Evolutionary conservation across 371 early-diverging fungal genomes (phyloP), one percentile per base, ranked within the genome.

Genomic region (Mucor ambiguus): DNA sequence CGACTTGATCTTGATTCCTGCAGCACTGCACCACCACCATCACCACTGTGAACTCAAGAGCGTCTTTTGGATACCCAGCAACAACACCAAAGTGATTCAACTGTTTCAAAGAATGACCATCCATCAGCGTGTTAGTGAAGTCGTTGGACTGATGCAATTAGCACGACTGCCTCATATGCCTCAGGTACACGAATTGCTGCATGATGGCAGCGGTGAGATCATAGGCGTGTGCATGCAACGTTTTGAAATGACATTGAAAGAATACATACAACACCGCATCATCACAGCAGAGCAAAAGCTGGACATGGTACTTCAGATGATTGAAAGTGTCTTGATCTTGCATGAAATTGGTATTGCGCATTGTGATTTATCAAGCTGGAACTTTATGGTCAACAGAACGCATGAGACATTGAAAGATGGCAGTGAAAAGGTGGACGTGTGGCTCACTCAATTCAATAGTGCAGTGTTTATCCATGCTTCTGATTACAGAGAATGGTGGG

Each of bases 401-500:
- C 28, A 66, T 2, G 60, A 69, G 11, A 68, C 65, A 28, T 67
- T 89, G 6, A 62, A 71, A 16, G 89, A 89, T 65, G 84, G 83
- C 7, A 81, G 80, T 26, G 56, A 62, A 2, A 67, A 71, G 28
- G 86, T 87, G 0, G 64, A 79, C 28, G 60, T 89, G 12, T 82
- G 77, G 49, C 67, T 89, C 35, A 89, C 88, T 62, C 87, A 89
- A 64, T 88, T 88, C 71, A 87, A 88, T 4, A 89, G 86, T 60
- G 85, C 88, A 0, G 72, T 76, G 0, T 88, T 89, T 69, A 76
- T 75, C 20, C 56, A 65, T 18, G 68, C 74, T 3, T 74, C 76
- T 1, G 85, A 84, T 29, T 78, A 84, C 0, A 41, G 67, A 22
- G 71, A 64, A 12, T 87, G 88, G 88, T 86, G 88, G 77, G 76